Conservation (phyloP, 345 rosid species). For the Firmiana major region DNA sequence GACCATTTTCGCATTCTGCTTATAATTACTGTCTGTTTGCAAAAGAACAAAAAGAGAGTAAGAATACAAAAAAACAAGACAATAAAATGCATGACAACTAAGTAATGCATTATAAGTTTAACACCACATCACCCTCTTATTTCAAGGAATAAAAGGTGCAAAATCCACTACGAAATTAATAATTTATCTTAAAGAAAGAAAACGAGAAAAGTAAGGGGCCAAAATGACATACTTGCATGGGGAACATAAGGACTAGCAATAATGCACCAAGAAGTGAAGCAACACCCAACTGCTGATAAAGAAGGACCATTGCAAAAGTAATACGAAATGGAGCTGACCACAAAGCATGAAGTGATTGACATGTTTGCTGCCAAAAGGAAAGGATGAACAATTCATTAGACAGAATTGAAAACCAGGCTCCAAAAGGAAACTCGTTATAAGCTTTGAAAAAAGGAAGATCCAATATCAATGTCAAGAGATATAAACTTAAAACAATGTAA, state of each 20-base stretch:
- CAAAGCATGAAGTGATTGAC: slow-evolving; percentile 90
- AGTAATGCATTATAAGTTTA: background rate
- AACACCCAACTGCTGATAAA: slow-evolving; percentile 76
- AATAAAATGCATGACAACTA: background rate
- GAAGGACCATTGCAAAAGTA: slow-evolving; percentile 72
- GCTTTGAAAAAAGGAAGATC: background rate
- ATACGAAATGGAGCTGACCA: slow-evolving; percentile 99
- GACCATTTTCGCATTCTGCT: slow-evolving; percentile 87
- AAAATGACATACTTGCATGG: slow-evolving; percentile 63
- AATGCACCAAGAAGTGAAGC: slow-evolving; percentile 94
- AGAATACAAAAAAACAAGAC: slow-evolving; percentile 3
- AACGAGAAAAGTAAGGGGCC: background rate
- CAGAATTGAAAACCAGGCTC: too few species aligned
- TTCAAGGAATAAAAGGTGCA: background rate
- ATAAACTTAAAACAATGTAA: background rate
- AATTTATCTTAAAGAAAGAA: background rate
- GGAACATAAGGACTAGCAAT: slow-evolving; percentile 81
- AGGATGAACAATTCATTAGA: slow-evolving; percentile 7
- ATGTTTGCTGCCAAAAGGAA: slow-evolving; percentile 65
- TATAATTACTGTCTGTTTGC: slow-evolving; percentile 72
- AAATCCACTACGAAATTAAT: background rate
- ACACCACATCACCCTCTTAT: background rate
- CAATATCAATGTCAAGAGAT: background rate
- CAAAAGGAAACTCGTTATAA: too few species aligned
- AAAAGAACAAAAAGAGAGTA: background rate